A percentile compares a stretch with the other conserved stretches of the same genome.
Evolutionary conservation across 2,329 filamentous ascomycete species (phyloP).

Genomic region (Colletotrichum melonis): DNA sequence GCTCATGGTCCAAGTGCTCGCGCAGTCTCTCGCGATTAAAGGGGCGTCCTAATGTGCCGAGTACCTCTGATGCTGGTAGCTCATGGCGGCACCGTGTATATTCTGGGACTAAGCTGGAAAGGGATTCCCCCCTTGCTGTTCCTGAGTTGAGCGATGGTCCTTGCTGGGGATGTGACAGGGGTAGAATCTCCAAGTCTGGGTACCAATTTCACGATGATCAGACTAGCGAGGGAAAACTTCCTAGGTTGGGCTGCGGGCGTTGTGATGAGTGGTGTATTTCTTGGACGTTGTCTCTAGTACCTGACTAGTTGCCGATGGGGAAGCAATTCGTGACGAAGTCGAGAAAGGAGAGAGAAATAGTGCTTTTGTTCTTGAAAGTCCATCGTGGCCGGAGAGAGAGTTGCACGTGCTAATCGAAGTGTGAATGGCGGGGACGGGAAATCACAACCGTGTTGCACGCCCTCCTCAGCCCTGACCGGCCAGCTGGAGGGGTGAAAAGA

Average conservation of each 20-base stretch:
- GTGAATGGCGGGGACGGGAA: neutral
- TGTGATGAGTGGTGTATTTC: constrained; percentile 14
- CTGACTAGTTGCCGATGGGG: constrained; percentile 8
- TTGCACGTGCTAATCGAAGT: neutral
- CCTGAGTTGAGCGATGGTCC: constrained; percentile 20
- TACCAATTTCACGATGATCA: constrained; percentile 29
- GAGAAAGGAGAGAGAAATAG: neutral
- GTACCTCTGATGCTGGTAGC: constrained; percentile 27
- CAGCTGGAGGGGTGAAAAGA: neutral
- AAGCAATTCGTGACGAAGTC: neutral
- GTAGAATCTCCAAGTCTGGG: constrained; percentile 26
- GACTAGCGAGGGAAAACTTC: constrained; percentile 27
- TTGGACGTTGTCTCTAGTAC: constrained; percentile 5
- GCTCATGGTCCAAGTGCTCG: constrained; percentile 7
- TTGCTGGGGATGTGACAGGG: constrained; percentile 27
- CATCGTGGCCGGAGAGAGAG: neutral
- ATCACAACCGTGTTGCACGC: neutral
- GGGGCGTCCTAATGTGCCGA: constrained; percentile 17
- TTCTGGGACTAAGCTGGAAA: neutral
- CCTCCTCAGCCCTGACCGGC: neutral
- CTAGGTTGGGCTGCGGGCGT: neutral
- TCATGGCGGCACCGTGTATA: neutral
- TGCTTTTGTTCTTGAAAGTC: neutral
- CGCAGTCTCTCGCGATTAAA: constrained; percentile 16
- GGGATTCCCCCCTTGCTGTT: constrained; percentile 8